Evolutionary conservation across 495 filamentous ascomycete species (phyloP).

Genomic region (Hamigera avellanea): DNA sequence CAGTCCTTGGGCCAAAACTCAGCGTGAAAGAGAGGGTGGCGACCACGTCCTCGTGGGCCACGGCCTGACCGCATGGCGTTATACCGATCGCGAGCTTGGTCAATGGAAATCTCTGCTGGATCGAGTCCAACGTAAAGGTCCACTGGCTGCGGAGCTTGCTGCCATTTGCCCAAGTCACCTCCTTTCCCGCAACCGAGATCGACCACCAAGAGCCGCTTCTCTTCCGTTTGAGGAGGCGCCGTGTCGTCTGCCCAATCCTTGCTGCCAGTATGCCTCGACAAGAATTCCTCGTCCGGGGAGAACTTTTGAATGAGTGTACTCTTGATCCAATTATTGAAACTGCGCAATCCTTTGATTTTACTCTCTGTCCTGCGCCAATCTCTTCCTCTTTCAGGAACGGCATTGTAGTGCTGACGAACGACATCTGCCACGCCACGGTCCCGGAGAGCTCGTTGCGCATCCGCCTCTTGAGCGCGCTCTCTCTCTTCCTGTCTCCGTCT

Average conservation of each 20-base stretch:
- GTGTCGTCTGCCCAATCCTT: constrained; percentile 43
- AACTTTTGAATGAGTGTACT: constrained; percentile 95
- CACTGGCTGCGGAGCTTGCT: constrained; percentile 72
- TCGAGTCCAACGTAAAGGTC: constrained; percentile 88
- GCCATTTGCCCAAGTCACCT: constrained; percentile 92
- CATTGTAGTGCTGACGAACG: constrained; percentile 88
- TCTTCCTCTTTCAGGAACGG: constrained; percentile 74
- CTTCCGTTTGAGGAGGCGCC: constrained; percentile 26
- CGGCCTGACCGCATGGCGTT: constrained; percentile 55
- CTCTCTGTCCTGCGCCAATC: constrained; percentile 91
- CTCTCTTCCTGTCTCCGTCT: constrained; percentile 54
- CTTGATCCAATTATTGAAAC: constrained; percentile 99
- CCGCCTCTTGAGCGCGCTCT: constrained; percentile 45
- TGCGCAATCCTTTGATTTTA: constrained; percentile 84
- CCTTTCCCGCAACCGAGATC: constrained; percentile 97
- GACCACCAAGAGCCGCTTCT: constrained; percentile 59
- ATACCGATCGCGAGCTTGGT: constrained; percentile 80
- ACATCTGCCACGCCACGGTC: constrained; percentile 63
- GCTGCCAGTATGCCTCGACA: constrained; percentile 24
- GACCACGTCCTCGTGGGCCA: constrained; percentile 39
- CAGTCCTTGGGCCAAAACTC: constrained; percentile 85
- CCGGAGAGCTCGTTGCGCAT: constrained; percentile 34
- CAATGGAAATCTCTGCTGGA: constrained; percentile 80
- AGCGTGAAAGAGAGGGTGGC: constrained; percentile 58
- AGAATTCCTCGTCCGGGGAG: constrained; percentile 66